These are phyloP conservation scores for Hypomontagnella monticulosa DNA, from an alignment of 495 filamentous ascomycete genomes.

Conservation along the genomic window DNA sequence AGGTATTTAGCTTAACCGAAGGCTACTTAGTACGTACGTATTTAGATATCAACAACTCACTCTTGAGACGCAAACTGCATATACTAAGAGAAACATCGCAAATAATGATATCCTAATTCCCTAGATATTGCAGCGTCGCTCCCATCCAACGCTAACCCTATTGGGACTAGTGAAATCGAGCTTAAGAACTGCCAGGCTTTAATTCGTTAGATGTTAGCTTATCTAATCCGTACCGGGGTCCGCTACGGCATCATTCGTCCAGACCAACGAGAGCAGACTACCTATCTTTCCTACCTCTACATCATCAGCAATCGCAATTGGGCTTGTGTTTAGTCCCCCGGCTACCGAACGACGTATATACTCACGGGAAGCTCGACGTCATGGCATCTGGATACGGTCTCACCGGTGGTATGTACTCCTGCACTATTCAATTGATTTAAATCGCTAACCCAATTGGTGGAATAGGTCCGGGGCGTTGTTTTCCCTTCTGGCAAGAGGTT, in stretches of 20 bases:
- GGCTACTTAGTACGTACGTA: too few relatives aligned
- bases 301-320: slow-evolving; percentile 11
- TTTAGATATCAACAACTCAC: too few relatives aligned
- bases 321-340: background rate
- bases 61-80: too few relatives aligned
- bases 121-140: too few relatives aligned
- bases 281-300: background rate
- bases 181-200: slow-evolving; percentile 12
- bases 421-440: slow-evolving; percentile 21
- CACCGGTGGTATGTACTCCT: slow-evolving; percentile 71
- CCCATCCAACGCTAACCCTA: background rate
- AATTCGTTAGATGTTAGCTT: slow-evolving; percentile 28
- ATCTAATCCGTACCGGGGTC: slow-evolving; percentile 16
- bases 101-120: too few relatives aligned
- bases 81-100: too few relatives aligned
- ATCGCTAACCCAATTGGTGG: slow-evolving; percentile 16
- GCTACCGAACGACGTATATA: slow-evolving; percentile 21
- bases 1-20: too few relatives aligned
- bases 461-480: slow-evolving; percentile 88
- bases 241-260: slow-evolving; percentile 30
- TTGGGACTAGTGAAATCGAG: slow-evolving; percentile 4
- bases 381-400: slow-evolving; percentile 88
- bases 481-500: slow-evolving; percentile 97
- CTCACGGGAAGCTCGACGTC: slow-evolving; percentile 45
- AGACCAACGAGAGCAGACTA: background rate